Percentiles rank a stretch among this genome's conserved stretches.
Evolutionary conservation across 176 grass and related monocot species (phyloP).

Genomic region (Chloris gayana): DNA sequence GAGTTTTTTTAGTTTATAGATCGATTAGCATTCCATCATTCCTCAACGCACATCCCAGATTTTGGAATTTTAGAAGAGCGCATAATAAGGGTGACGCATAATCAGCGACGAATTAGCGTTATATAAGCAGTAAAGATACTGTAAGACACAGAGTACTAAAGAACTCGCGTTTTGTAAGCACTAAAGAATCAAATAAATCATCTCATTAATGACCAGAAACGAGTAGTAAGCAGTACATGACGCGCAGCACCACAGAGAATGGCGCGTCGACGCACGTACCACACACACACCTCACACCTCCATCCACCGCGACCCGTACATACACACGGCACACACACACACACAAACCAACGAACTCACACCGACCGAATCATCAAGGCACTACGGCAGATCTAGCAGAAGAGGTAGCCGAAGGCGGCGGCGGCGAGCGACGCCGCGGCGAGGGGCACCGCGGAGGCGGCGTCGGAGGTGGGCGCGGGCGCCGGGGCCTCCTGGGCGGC

Average conservation of each 20-base stretch:
- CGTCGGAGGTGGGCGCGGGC: conserved; percentile 50
- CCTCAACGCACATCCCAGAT: too few species aligned
- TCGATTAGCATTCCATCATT: too few species aligned
- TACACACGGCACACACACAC: conserved; percentile 18
- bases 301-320: conserved; percentile 43
- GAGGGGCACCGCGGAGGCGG: conserved; percentile 39
- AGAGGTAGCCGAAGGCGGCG: conserved; percentile 53
- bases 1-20: too few species aligned
- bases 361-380: not conserved
- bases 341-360: not conserved
- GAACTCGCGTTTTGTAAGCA: not conserved
- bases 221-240: conserved; percentile 23
- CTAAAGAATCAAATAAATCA: conserved; percentile 67
- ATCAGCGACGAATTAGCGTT: too few species aligned
- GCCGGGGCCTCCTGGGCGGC: conserved; percentile 45
- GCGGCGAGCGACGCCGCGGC: conserved; percentile 53
- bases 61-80: too few species aligned
- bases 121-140: too few species aligned
- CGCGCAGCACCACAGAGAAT: conserved; percentile 30
- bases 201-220: conserved; percentile 40
- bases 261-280: conserved; percentile 34
- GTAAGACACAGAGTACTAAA: not conserved
- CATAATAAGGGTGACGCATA: too few species aligned
- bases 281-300: conserved; percentile 1
- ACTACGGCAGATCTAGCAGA: conserved; percentile 39